Percentiles rank a stretch among this genome's conserved stretches.
These are phyloP conservation scores for Magnolia changhungtana DNA, from an alignment of 164 flowering plant species.

Conservation along the genomic window DNA sequence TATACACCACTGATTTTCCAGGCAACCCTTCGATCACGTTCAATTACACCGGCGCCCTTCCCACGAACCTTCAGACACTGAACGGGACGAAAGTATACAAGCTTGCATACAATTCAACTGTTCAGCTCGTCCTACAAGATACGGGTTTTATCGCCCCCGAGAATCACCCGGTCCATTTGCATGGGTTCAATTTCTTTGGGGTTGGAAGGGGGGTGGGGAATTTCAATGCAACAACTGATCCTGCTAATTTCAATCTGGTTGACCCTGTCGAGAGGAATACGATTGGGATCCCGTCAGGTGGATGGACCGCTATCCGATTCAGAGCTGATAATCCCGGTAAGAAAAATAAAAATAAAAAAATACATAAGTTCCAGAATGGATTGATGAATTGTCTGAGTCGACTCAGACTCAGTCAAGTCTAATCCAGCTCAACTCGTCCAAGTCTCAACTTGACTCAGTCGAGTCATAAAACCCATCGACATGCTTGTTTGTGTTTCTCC, in stretches of 20 bases:
- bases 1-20: slow-evolving; percentile 72
- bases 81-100: slow-evolving; percentile 57
- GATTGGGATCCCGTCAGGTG: slow-evolving; percentile 74
- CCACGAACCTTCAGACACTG: slow-evolving; percentile 39
- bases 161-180: slow-evolving; percentile 74
- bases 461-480: no score
- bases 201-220: slow-evolving; percentile 74
- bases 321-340: slow-evolving; percentile 81
- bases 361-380: no score
- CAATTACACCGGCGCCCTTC: slow-evolving; percentile 49
- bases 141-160: slow-evolving; percentile 64
- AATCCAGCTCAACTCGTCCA: no score
- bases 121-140: slow-evolving; percentile 66
- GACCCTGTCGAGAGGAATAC: slow-evolving; percentile 90
- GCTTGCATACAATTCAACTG: slow-evolving; percentile 49
- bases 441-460: no score
- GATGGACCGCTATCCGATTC: slow-evolving; percentile 77
- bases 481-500: no score
- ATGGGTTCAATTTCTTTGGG: slow-evolving; percentile 70
- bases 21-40: slow-evolving; percentile 47
- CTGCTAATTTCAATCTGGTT: slow-evolving; percentile 53
- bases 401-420: not conserved
- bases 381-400: not conserved
- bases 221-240: slow-evolving; percentile 46
- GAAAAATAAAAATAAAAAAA: not conserved